Evolutionary conservation across 148 eudicot species (phyloP).

Genomic region (Cornus controversa): DNA sequence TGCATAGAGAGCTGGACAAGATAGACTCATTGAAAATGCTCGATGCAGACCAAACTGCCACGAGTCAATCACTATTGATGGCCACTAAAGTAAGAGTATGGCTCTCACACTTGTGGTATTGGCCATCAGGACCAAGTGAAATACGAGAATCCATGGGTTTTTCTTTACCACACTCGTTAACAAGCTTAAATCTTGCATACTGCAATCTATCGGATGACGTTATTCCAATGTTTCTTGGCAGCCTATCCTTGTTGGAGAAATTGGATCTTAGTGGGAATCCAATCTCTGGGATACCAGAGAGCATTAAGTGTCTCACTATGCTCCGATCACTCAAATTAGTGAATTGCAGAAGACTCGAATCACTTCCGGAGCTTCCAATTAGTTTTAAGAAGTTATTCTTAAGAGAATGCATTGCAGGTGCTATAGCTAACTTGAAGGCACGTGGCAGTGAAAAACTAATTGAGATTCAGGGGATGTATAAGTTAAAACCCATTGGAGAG

Average conservation of each 20-base stretch:
- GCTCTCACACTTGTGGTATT: not conserved
- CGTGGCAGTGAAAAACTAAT: not conserved
- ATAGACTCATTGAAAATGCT: slow-evolving; percentile 7
- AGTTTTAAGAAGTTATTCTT: not conserved
- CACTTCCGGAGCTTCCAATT: slow-evolving; percentile 5
- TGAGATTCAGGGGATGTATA: slow-evolving; percentile 9
- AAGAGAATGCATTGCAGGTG: not conserved
- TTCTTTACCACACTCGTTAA: not conserved
- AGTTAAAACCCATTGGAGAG: slow-evolving; percentile 3
- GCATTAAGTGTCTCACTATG: not conserved
- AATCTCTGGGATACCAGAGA: not conserved
- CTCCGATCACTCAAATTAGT: not conserved
- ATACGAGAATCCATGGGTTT: too few relatives aligned
- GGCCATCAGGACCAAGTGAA: not conserved
- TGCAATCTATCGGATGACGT: not conserved
- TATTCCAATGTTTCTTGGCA: not conserved
- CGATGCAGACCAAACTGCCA: not conserved
- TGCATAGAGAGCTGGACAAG: too few relatives aligned
- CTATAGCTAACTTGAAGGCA: not conserved
- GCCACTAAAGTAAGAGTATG: not conserved
- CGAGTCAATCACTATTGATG: not conserved
- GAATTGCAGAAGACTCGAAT: not conserved
- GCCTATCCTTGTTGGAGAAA: not conserved
- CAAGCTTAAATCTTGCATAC: not conserved
- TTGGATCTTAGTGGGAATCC: not conserved